Evolutionary conservation across 495 filamentous ascomycete species (phyloP), one percentile per base, ranked within the genome.

Genomic region (Aspergillus cristatus): DNA sequence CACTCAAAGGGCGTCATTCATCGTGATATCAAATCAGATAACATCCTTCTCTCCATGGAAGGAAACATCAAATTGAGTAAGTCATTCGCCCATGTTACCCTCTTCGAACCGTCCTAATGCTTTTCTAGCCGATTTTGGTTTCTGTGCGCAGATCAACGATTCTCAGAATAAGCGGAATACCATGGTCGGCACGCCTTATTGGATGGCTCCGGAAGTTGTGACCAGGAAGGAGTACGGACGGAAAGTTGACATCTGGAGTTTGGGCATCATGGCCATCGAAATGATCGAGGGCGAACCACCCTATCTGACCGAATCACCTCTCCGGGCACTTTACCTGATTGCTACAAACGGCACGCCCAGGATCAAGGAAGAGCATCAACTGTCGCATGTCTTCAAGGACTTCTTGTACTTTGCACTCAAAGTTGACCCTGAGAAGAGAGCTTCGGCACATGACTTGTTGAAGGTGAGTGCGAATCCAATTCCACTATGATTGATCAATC

Each of bases 191-290:
- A 98, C 91, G 14, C 91, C 91, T 2, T 98, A 98, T 57, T 98
- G 91, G 91, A 98, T 98, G 91, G 91, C 91, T 3, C 91, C 91
- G 3, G 91, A 98, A 58, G 89, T 98, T 14, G 91, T 98, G 7
- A 97, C 88, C 3, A 71, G 88, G 13, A 97, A 98, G 56, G 91
- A 97, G 57, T 98, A 98, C 58, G 93, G 91, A 44, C 82, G 91
- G 34, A 98, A 98, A 56, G 88, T 98, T 35, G 91, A 98, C 55
- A 97, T 98, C 48, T 98, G 91, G 91, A 91, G 84, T 53, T 62
- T 98, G 34, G 91, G 91, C 38, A 98, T 98, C 60, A 98, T 98
- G 91, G 87, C 91, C n/a, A 98, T 98, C 48, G 91, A 98, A 59
- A 98, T 98, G 91, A 95, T 98, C 43, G 91, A 98, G 63, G 93